Base-by-base conservation (phyloP, 2,329 filamentous ascomycete genomes). In the Stagonosporopsis vannaccii region DNA sequence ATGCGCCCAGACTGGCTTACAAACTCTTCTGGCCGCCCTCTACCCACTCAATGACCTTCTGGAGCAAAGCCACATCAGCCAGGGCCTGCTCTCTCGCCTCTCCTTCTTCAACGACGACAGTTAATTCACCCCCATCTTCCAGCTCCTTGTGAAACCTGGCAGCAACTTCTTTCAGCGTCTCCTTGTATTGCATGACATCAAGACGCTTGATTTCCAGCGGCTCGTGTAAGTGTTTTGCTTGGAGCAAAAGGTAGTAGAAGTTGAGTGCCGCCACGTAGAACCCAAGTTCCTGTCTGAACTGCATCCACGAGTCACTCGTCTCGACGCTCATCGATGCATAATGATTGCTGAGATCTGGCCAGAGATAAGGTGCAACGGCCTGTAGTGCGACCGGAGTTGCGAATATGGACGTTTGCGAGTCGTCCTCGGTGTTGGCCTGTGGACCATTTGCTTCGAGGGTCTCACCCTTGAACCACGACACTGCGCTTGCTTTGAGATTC, bases 381-480 rank as follows among this genome's bases (percentile, higher is more conserved):
- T 77, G 76, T 0, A 84, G 69, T 0, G 79, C 79, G 20, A 80
- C 71, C 0, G 81, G 79, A 2, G 79, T 82, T 4, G 79, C 74
- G 61, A 83, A 84, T 20, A 83, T 78, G 17, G 60, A 62, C 5
- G 59, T 62, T 43, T 61, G 39, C 7, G 30, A 53, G 11, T 62
- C 57, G 4, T 63, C 43, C 13, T 71, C 59, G 13, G 58, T 44
- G 6, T 55, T 40, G 20, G 55, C 20, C 8, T 51, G 30, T 17
- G 73, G 80, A 3, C 61, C 44, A 25, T 70, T 72, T 4, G 81
- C 79, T 61, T 81, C 78, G 5, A 87, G 77, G 0, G 85, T 82
- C 65, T 87, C 85, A 36, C 84, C 78, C 65, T 86, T 87, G 30
- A 87, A 74, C 85, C 85, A 87, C 30, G 81, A 80, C 5, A 87